A percentile compares a stretch with the other conserved stretches of the same genome.
These are phyloP conservation scores for Phytophthora pini DNA, from an alignment of 352 stramenopile genomes.

Conservation along the genomic window DNA sequence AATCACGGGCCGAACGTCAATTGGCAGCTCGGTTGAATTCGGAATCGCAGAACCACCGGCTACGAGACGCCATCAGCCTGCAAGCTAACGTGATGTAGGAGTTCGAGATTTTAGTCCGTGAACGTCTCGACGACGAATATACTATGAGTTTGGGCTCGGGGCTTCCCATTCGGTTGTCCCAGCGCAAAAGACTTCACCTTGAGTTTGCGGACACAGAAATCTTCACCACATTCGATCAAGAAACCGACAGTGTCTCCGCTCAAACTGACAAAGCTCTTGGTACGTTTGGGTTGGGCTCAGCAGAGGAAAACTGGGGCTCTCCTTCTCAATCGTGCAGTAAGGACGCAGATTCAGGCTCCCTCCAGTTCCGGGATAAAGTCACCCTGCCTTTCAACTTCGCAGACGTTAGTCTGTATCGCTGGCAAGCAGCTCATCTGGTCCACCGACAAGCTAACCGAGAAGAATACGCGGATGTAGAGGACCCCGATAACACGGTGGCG, in stretches of 20 bases:
- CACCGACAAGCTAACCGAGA: too few relatives aligned
- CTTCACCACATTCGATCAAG: background rate
- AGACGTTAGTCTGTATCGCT: too few relatives aligned
- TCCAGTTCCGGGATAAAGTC: background rate
- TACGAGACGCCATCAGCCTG: background rate
- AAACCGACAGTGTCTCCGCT: background rate
- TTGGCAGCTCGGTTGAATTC: background rate
- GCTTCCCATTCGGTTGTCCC: too few relatives aligned
- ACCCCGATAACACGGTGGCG: background rate
- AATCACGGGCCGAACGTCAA: background rate
- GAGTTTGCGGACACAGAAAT: background rate
- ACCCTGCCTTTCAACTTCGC: too few relatives aligned
- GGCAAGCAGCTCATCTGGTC: too few relatives aligned
- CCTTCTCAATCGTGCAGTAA: background rate
- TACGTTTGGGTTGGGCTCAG: background rate
- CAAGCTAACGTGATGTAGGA: background rate
- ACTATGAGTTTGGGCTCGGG: too few relatives aligned
- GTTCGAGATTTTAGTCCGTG: background rate
- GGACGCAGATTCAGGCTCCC: background rate
- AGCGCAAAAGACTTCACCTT: background rate
- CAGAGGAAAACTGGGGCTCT: background rate
- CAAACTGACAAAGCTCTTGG: background rate
- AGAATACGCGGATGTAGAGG: background rate
- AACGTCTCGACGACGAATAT: background rate
- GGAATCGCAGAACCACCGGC: background rate